These are phyloP conservation scores for Pseudopyricularia cyperi DNA, from an alignment of 2,329 filamentous ascomycete species.

Conservation along the genomic window DNA sequence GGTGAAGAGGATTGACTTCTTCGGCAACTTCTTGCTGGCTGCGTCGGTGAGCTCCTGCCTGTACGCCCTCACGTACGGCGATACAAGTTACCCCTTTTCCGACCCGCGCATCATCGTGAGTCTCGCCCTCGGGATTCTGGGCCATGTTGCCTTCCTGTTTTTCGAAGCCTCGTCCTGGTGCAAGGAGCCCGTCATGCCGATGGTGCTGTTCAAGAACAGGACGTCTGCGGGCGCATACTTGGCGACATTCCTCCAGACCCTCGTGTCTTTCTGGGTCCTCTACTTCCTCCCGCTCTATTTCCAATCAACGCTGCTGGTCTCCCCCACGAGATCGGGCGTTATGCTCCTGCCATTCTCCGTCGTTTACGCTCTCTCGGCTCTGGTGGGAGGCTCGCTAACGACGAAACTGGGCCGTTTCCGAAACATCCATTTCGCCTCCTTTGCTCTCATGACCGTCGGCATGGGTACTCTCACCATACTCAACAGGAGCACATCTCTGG, in stretches of 20 bases:
- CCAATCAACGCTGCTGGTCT: slow-evolving; percentile 19
- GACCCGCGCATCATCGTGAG: background rate
- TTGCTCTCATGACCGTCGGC: slow-evolving; percentile 17
- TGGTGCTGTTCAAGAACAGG: slow-evolving; percentile 29
- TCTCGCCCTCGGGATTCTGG: background rate
- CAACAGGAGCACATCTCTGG: slow-evolving; percentile 19
- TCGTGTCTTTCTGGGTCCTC: slow-evolving; percentile 22
- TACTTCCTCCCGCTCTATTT: slow-evolving; percentile 33
- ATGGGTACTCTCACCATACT: slow-evolving; percentile 23
- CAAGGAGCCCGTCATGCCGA: slow-evolving; percentile 25
- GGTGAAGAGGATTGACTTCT: background rate
- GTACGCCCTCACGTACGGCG: background rate
- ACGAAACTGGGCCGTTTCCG: slow-evolving; percentile 11
- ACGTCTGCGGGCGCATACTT: slow-evolving; percentile 20
- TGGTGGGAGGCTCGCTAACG: slow-evolving; percentile 11
- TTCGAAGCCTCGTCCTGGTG: background rate
- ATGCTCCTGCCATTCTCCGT: slow-evolving; percentile 7
- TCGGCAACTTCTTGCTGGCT: slow-evolving; percentile 8
- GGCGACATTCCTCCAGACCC: slow-evolving; percentile 22
- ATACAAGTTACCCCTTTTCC: background rate
- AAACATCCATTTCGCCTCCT: slow-evolving; percentile 11
- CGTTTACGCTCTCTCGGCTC: background rate
- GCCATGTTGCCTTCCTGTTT: background rate
- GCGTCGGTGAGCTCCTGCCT: background rate
- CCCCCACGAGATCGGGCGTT: slow-evolving; percentile 14